phyloP scores from a whole-genome alignment of 1,284 basidiomycete genomes.

The Takashimella koratensis region DNA sequence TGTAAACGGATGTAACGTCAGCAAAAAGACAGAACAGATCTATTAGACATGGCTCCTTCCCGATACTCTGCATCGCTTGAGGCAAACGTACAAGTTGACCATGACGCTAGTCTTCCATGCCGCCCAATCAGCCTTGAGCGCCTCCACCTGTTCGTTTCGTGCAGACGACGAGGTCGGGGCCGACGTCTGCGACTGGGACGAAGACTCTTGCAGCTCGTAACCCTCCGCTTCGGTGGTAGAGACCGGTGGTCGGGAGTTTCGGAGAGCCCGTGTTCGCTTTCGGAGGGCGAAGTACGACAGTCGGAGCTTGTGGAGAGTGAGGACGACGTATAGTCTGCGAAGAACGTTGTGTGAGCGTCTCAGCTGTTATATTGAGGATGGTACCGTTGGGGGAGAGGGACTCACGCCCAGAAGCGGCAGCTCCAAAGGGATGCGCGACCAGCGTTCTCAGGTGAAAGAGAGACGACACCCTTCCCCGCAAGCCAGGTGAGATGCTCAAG shows the following conservation, averaged over 20 bases:
- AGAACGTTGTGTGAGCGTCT: no score
- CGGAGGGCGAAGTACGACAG: constrained; percentile 20
- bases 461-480: constrained; percentile 37
- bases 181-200: constrained; percentile 1
- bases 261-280: constrained; percentile 19
- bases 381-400: no score
- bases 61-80: not conserved
- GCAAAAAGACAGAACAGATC: not conserved
- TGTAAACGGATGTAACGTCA: constrained; percentile 10
- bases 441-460: constrained; percentile 22
- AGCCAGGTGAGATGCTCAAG: constrained; percentile 45
- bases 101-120: constrained; percentile 31
- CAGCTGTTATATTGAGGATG: no score
- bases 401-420: constrained; percentile 47
- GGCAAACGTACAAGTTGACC: constrained; percentile 30
- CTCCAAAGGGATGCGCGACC: constrained; percentile 30
- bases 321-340: constrained; percentile 36
- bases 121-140: constrained; percentile 29
- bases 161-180: not conserved
- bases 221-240: constrained; percentile 28
- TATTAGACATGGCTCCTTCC: not conserved
- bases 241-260: constrained; percentile 18
- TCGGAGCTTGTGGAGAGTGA: constrained; percentile 34
- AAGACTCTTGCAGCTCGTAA: constrained; percentile 31
- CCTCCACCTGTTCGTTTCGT: constrained; percentile 1